Conservation (phyloP, 2,329 filamentous ascomycete genomes). For the Arthrobotrys conoides region DNA sequence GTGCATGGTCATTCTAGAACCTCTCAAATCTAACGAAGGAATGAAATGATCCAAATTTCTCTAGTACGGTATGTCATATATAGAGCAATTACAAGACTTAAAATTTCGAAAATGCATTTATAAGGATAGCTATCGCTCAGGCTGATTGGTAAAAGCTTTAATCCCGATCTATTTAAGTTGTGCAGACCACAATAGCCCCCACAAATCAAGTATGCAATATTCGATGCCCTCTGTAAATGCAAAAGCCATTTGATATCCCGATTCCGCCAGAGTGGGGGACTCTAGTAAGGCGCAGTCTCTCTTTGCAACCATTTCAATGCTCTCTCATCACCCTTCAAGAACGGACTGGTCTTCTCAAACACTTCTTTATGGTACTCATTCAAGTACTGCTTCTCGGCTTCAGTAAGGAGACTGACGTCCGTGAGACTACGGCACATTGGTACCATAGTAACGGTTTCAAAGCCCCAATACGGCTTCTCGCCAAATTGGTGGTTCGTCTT, state of each 20-base stretch:
- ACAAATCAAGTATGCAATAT: too few species aligned
- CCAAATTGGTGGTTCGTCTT: slow-evolving; percentile 89
- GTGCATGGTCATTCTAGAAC: not conserved
- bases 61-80: too few species aligned
- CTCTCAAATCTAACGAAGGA: not conserved
- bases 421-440: slow-evolving; percentile 93
- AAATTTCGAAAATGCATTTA: too few species aligned
- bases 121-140: too few species aligned
- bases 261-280: not conserved
- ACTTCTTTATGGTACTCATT: slow-evolving; percentile 88
- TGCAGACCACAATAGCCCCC: too few species aligned
- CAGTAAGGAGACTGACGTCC: slow-evolving; percentile 79
- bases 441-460: slow-evolving; percentile 97
- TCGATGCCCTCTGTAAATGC: too few species aligned
- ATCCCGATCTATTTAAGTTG: too few species aligned
- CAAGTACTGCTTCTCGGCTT: slow-evolving; percentile 84
- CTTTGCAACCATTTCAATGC: slow-evolving; percentile 85
- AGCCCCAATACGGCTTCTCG: slow-evolving; percentile 93
- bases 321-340: slow-evolving; percentile 80
- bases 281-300: slow-evolving; percentile 77
- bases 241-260: too few species aligned
- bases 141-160: too few species aligned
- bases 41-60: not conserved
- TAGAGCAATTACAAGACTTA: too few species aligned
- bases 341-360: slow-evolving; percentile 82